A percentile compares a stretch with the other conserved stretches of the same genome.
These are phyloP conservation scores for Toxoplasma gondii DNA, from an alignment of 169 alveolate genomes.

Conservation along the genomic window DNA sequence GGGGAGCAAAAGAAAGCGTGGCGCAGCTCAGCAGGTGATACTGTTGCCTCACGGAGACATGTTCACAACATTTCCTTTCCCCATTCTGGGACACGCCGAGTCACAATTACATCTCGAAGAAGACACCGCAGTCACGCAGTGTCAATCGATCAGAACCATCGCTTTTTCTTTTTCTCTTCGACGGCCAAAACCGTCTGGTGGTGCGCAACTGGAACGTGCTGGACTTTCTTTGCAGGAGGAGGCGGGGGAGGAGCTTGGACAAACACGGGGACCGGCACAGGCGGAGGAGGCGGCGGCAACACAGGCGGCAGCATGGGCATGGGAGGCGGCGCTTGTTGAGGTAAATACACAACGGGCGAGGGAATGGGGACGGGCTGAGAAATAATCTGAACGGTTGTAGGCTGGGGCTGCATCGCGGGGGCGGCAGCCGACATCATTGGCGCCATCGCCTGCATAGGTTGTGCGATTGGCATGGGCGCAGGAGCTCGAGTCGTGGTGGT, in stretches of 20 bases:
- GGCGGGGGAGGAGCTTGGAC: constrained; percentile 41
- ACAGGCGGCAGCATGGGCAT: constrained; percentile 40
- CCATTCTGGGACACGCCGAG: too few relatives aligned
- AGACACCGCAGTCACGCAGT: too few relatives aligned
- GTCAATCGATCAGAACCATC: background rate
- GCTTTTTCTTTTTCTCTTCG: background rate
- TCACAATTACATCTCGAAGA: too few relatives aligned
- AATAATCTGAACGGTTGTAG: constrained; percentile 51
- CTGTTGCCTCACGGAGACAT: too few relatives aligned
- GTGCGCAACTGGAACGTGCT: constrained; percentile 31
- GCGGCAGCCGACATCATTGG: constrained; percentile 29
- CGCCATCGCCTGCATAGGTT: constrained; percentile 28
- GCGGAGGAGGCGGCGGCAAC: constrained; percentile 67
- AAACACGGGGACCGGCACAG: constrained; percentile 44
- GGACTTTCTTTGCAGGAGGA: background rate
- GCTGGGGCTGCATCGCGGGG: constrained; percentile 20
- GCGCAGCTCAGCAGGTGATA: background rate
- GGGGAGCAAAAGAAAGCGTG: background rate
- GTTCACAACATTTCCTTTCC: too few relatives aligned
- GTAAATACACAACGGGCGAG: constrained; percentile 55
- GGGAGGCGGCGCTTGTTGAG: constrained; percentile 56
- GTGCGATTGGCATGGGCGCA: constrained; percentile 43
- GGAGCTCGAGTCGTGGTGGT: constrained; percentile 55
- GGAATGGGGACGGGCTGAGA: constrained; percentile 58
- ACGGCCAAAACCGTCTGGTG: constrained; percentile 33